Conservation (phyloP, 345 rosid genomes). For the Pugionium dolabratum region DNA sequence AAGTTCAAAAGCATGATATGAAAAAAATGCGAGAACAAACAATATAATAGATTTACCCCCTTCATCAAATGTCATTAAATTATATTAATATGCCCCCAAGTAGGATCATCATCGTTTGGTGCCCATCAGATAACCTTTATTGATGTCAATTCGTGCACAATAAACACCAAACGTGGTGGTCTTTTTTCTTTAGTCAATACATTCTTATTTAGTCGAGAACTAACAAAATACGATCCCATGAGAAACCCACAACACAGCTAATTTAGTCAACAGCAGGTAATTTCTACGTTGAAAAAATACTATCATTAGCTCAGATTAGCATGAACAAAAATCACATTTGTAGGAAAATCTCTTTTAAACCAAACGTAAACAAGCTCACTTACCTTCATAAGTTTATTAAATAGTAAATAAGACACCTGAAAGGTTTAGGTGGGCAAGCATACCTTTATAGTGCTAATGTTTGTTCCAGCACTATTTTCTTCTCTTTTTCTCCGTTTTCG, state of each 20-base stretch:
- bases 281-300: neutral
- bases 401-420: neutral
- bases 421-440: conserved; percentile 25
- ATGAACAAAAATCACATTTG: neutral
- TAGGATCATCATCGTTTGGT: neutral
- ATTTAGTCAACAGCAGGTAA: too few species aligned
- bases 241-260: too few species aligned
- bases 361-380: neutral
- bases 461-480: conserved; percentile 57
- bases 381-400: conserved; percentile 4
- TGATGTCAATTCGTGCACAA: too few species aligned
- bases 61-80: neutral
- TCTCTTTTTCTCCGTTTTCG: conserved; percentile 85
- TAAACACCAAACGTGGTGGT: too few species aligned
- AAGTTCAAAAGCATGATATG: conserved; percentile 26
- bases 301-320: neutral
- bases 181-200: too few species aligned
- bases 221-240: too few species aligned
- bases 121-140: neutral
- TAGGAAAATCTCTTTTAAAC: conserved; percentile 5
- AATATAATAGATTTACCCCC: neutral
- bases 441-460: conserved; percentile 70
- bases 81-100: neutral
- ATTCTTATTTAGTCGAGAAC: too few species aligned
- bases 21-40: conserved; percentile 8